These are phyloP conservation scores for Puccinia novopanici DNA, from an alignment of 1,284 basidiomycete species.

Conservation along the genomic window DNA sequence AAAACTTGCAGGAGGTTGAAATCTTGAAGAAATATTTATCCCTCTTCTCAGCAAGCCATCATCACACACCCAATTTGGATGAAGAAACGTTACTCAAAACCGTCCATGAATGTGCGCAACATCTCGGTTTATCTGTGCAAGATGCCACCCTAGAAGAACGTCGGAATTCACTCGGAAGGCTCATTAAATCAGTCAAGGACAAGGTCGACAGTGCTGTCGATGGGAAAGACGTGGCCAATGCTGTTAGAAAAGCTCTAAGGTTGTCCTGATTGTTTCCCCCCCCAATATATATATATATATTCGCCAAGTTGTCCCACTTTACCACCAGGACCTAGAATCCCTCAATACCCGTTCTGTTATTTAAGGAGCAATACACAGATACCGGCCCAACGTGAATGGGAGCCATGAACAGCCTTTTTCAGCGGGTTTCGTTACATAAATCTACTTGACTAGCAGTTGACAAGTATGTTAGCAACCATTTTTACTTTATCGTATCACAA, in stretches of 20 bases:
- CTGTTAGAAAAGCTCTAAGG: constrained; percentile 22
- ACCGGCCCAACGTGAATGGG: too few species aligned
- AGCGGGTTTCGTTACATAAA: too few species aligned
- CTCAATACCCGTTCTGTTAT: too few species aligned
- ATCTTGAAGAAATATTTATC: constrained; percentile 24
- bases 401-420: too few species aligned
- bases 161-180: constrained; percentile 2
- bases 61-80: background rate
- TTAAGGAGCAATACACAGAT: too few species aligned
- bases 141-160: constrained; percentile 13
- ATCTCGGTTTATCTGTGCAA: constrained; percentile 23
- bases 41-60: background rate
- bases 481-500: too few species aligned
- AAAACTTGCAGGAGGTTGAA: constrained; percentile 32
- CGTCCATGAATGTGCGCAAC: background rate
- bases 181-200: constrained; percentile 25
- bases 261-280: background rate
- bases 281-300: background rate
- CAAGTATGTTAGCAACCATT: too few species aligned
- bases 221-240: constrained; percentile 15
- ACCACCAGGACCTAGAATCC: too few species aligned
- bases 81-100: background rate
- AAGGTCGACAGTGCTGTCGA: constrained; percentile 1
- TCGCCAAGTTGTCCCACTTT: background rate
- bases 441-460: too few species aligned